Base-by-base conservation (phyloP, 768 basidiomycete species). In the Boletus subcaerulescens region DNA sequence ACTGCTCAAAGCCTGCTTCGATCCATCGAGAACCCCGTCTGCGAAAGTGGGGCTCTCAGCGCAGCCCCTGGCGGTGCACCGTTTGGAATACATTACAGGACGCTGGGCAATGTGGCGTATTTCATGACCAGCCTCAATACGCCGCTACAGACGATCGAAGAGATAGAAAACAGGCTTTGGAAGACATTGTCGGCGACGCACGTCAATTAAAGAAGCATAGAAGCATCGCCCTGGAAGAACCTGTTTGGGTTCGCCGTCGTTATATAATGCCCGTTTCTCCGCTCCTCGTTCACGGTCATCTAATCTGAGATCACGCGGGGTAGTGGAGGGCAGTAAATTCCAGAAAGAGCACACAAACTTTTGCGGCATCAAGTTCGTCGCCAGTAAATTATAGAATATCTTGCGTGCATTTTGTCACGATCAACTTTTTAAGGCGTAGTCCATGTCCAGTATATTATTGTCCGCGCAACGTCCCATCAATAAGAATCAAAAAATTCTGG, bases 111-210 rank as follows among this genome's bases (percentile, higher is more conserved):
- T 65, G 85, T 93, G 10, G 88, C 87, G n/a, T 96, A 96, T 69
- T 90, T 94, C 66, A 95, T 96, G 81, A 86, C 84, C 7, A 93
- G 90, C 70, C 76, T 95, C 39, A 93, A 93, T 65, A 93, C 89
- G 1, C 69, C 72, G 2, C 55, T 76, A 3, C 62, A 69, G 17
- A 78, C 80, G 15, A 76, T 88, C 36, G 80, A 83, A 53, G 75
- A 77, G 17, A 62, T 91, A 9, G 86, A 92, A 63, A 77, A 83
- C 51, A 80, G 77, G 59, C 82, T 92, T 46, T 82, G 80, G 80
- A 60, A 61, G 14, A 67, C 72, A 12, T 45, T 77, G 35, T 59
- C 57, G 3, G 26, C 15, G 31, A 38, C 24, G 10, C 45, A 14
- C 33, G 45, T 35, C 39, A 7, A 42, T 18, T 50, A 52, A 38